Evolutionary conservation across 2,329 filamentous ascomycete genomes (phyloP), one percentile per base, ranked within the genome.

Genomic region (Macrophomina pseudophaseolina): DNA sequence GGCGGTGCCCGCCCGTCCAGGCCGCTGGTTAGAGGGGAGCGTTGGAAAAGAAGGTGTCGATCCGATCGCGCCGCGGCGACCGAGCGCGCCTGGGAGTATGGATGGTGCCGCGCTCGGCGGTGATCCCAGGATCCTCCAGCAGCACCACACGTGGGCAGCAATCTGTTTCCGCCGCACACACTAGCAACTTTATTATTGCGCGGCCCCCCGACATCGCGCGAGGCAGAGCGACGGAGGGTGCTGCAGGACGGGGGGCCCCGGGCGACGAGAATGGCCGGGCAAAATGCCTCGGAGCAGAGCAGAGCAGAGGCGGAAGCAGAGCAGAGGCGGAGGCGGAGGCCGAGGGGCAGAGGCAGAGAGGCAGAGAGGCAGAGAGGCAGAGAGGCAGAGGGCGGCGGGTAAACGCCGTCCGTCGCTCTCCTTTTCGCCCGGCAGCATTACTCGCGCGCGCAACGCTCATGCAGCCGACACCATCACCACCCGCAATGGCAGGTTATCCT

Each of bases 371-470:
- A 40, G 38, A 40, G 38, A n/a, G 16, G 44, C 44, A 18, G 3
- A 30, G 18, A 9, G 48, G 12, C 12, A 5, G 23, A 6, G 30
- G 51, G 32, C 33, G 32, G 52, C 52, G 32, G 32, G 16, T 40
- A 38, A 38, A 38, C 30, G 32, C 12, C 38, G n/a, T 8, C 42
- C 32, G 44, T 12, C 32, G 7, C 40, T 62, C 58, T 62, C 58
- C 58, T 62, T 62, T 60, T 42, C 35, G 53, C 11, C 53, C 35
- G 40, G 40, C 32, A 28, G 30, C 58, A 62, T 62, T 62, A 62
- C 58, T 62, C 58, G 58, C 58, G 54, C 54, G 54, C 38, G 56
- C 58, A 62, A 62, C 58, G 58, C 58, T 49, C 58, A 49, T 62
- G 58, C 58, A 62, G 58, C 44, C 42, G 58, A 11, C 58, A 48